Conservation (phyloP, 108 stramenopile species). For the Ochromonas danica region DNA sequence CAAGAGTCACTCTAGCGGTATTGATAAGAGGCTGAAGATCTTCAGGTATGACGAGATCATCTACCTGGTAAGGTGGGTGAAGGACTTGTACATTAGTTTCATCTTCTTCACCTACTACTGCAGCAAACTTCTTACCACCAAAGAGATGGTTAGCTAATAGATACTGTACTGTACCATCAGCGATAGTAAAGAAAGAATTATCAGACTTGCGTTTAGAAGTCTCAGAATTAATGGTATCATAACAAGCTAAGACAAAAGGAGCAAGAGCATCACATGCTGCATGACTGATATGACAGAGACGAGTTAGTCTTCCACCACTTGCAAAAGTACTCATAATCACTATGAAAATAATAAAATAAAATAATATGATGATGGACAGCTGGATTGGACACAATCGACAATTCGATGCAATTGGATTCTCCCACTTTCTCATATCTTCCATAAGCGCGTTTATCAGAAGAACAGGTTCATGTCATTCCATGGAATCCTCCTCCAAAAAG, state of each 20-base stretch:
- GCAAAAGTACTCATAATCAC: too few relatives aligned
- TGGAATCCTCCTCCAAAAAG: too few relatives aligned
- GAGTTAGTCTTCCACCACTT: too few relatives aligned
- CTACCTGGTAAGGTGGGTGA: constrained; percentile 40
- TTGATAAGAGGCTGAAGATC: constrained; percentile 35
- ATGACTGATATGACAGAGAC: not conserved
- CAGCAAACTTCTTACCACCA: constrained; percentile 39
- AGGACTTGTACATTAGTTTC: constrained; percentile 39
- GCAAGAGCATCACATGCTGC: constrained; percentile 53
- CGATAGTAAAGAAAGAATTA: constrained; percentile 61
- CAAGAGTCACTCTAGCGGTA: constrained; percentile 23
- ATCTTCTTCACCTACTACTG: constrained; percentile 47
- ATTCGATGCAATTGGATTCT: too few relatives aligned
- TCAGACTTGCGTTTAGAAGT: constrained; percentile 53
- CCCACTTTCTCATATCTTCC: too few relatives aligned
- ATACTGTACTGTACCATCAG: constrained; percentile 63
- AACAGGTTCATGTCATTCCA: too few relatives aligned
- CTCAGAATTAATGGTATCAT: constrained; percentile 37
- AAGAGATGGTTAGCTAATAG: constrained; percentile 51
- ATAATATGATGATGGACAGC: too few relatives aligned
- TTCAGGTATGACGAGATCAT: constrained; percentile 42
- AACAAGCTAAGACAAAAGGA: constrained; percentile 53
- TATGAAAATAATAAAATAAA: too few relatives aligned
- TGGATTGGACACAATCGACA: too few relatives aligned
- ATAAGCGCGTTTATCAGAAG: too few relatives aligned